These are phyloP conservation scores for Leccinum pallidistipes DNA, from an alignment of 1,284 basidiomycete genomes.

Conservation along the genomic window DNA sequence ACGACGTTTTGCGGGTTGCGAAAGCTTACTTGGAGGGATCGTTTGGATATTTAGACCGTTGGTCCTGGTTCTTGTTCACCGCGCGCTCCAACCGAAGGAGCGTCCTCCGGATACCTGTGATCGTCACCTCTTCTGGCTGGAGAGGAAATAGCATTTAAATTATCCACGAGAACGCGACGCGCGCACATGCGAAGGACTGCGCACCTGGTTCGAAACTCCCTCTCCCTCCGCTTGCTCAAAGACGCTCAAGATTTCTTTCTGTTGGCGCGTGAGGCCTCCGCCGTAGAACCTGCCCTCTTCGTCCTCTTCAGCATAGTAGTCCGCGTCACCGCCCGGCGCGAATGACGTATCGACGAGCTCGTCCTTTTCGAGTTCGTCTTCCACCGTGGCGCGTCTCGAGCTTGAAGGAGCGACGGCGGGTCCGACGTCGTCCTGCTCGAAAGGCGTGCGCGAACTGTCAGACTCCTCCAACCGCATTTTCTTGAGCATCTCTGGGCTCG, in stretches of 20 bases:
- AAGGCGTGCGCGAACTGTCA: slow-evolving; percentile 2
- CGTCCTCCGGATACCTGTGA: slow-evolving; percentile 71
- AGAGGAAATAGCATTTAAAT: slow-evolving; percentile 15
- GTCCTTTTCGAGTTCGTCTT: slow-evolving; percentile 56
- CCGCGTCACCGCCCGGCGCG: slow-evolving; percentile 82
- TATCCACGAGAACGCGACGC: slow-evolving; percentile 12
- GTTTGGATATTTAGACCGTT: slow-evolving; percentile 87
- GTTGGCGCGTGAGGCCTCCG: slow-evolving; percentile 85
- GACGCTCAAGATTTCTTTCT: slow-evolving; percentile 89
- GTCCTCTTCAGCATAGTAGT: slow-evolving; percentile 89
- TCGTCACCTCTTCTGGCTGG: slow-evolving; percentile 66
- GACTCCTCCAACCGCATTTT: slow-evolving; percentile 61
- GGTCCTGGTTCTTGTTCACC: slow-evolving; percentile 92
- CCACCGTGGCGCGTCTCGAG: slow-evolving; percentile 52
- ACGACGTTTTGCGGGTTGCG: background rate
- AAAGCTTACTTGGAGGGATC: slow-evolving; percentile 79
- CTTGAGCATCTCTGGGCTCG: slow-evolving; percentile 80
- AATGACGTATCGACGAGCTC: slow-evolving; percentile 51
- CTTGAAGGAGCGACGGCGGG: slow-evolving; percentile 17
- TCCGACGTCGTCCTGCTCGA: slow-evolving; percentile 11
- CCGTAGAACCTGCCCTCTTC: slow-evolving; percentile 93
- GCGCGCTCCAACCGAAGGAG: slow-evolving; percentile 85
- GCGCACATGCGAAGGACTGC: slow-evolving; percentile 29
- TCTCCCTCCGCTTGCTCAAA: slow-evolving; percentile 75
- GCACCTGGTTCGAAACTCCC: slow-evolving; percentile 66